Evolutionary conservation across 1,284 basidiomycete species (phyloP).

Genomic region (Athelia psychrophila): DNA sequence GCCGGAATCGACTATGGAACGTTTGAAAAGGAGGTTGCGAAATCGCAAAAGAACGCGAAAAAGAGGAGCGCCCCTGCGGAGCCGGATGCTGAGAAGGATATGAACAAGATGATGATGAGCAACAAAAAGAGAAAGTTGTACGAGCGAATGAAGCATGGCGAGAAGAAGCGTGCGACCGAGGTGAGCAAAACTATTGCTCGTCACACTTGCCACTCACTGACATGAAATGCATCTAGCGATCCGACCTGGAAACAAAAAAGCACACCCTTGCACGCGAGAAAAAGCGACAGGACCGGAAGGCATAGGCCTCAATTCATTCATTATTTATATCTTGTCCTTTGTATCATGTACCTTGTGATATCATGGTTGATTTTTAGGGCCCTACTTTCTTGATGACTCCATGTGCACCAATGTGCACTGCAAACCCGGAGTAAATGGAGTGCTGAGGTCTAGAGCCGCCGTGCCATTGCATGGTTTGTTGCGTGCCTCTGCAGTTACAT

Average conservation of each 20-base stretch:
- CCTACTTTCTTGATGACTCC: no score
- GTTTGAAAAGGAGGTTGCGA: conserved; percentile 81
- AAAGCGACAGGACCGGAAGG: conserved; percentile 31
- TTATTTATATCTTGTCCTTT: not conserved
- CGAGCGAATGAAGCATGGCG: conserved; percentile 91
- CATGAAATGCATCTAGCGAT: conserved; percentile 38
- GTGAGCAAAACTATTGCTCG: conserved; percentile 42
- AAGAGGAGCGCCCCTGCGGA: conserved; percentile 25
- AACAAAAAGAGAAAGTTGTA: conserved; percentile 96
- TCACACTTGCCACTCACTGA: conserved; percentile 8
- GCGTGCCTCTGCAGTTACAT: no score
- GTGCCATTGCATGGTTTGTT: no score
- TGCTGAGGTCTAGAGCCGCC: no score
- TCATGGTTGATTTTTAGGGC: no score
- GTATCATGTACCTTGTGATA: not conserved
- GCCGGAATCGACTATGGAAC: conserved; percentile 82
- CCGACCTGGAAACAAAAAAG: conserved; percentile 60
- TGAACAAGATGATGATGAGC: conserved; percentile 99
- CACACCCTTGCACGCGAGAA: conserved; percentile 58
- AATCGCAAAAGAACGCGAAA: conserved; percentile 55
- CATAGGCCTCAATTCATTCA: conserved; percentile 9
- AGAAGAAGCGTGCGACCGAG: conserved; percentile 80
- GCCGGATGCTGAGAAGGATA: conserved; percentile 70
- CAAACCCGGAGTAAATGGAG: no score
- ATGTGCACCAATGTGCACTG: no score